Evolutionary conservation across 2,329 filamentous ascomycete genomes (phyloP).

Genomic region (Xylaria sp.): DNA sequence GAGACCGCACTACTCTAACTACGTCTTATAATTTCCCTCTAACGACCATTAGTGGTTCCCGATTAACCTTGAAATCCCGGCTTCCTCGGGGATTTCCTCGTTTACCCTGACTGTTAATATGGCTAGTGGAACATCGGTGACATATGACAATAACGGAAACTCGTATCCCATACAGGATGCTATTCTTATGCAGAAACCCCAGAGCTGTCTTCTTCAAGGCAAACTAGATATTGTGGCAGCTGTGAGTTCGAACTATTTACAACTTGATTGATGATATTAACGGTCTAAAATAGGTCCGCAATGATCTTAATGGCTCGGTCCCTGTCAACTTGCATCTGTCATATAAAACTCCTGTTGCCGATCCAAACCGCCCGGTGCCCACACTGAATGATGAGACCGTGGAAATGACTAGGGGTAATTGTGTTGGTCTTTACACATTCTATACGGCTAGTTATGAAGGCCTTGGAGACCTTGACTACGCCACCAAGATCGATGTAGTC

Average conservation of each 20-base stretch:
- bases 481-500: slow-evolving; percentile 53
- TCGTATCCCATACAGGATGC: slow-evolving; percentile 60
- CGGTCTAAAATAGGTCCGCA: slow-evolving; percentile 46
- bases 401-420: slow-evolving; percentile 49
- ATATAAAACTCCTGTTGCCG: slow-evolving; percentile 48
- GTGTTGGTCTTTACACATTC: slow-evolving; percentile 55
- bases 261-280: not conserved
- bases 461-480: slow-evolving; percentile 50
- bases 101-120: slow-evolving; percentile 60
- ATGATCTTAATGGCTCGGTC: slow-evolving; percentile 48
- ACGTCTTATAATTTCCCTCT: slow-evolving; percentile 5
- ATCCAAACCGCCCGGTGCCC: slow-evolving; percentile 50
- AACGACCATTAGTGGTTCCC: slow-evolving; percentile 45
- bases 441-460: slow-evolving; percentile 52
- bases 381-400: slow-evolving; percentile 46
- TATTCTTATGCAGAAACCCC: slow-evolving; percentile 59
- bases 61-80: slow-evolving; percentile 56
- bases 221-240: slow-evolving; percentile 53
- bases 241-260: slow-evolving; percentile 28
- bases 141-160: slow-evolving; percentile 63
- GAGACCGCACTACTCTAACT: not conserved
- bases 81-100: slow-evolving; percentile 65
- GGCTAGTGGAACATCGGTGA: slow-evolving; percentile 51
- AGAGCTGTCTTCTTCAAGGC: slow-evolving; percentile 60
- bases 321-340: slow-evolving; percentile 51